These are phyloP conservation scores for Cornus florida DNA, from an alignment of 148 eudicot genomes.

Conservation along the genomic window DNA sequence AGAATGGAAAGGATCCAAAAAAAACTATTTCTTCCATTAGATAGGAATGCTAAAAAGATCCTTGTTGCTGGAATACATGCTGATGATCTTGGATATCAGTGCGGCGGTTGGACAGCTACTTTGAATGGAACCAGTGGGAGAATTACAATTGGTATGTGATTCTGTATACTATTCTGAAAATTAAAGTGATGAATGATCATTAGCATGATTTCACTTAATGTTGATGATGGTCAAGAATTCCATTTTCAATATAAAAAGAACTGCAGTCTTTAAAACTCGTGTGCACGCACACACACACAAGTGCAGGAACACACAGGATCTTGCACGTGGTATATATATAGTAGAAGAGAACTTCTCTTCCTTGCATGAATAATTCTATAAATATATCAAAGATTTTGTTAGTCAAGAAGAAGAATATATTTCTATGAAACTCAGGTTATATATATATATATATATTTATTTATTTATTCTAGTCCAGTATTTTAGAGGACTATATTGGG, in stretches of 20 bases:
- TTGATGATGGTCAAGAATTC: neutral
- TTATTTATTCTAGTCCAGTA: too few species aligned
- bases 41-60: slow-evolving; percentile 57
- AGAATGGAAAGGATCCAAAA: slow-evolving; percentile 78
- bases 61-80: slow-evolving; percentile 96
- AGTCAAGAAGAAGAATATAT: neutral
- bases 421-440: neutral
- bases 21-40: slow-evolving; percentile 72
- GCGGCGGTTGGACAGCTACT: slow-evolving; percentile 92
- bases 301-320: too few species aligned
- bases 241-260: too few species aligned
- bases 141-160: slow-evolving; percentile 77
- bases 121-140: slow-evolving; percentile 84
- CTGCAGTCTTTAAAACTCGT: neutral
- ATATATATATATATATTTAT: too few species aligned
- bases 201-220: neutral
- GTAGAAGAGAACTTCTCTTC: too few species aligned
- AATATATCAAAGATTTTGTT: too few species aligned
- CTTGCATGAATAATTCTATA: neutral
- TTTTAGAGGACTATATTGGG: neutral
- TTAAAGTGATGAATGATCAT: neutral
- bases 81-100: slow-evolving; percentile 95
- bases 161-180: neutral
- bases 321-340: too few species aligned
- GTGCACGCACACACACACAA: neutral